Conservation (phyloP, 2,329 filamentous ascomycete genomes). For the Zasmidium citrigriseum region DNA sequence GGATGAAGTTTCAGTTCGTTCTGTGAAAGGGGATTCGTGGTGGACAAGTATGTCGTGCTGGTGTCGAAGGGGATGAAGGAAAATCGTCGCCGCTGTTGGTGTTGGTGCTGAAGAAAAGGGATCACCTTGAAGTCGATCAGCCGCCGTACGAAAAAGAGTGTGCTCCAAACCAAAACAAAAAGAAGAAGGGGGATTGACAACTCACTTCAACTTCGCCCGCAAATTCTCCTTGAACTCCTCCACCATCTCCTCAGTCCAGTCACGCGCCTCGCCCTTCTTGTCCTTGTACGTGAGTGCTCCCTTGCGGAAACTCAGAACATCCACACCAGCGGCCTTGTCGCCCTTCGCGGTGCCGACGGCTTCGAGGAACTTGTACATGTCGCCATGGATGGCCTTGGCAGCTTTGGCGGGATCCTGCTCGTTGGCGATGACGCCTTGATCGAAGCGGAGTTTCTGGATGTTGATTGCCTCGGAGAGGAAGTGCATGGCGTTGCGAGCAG, state of each 20-base stretch:
- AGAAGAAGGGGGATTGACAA: background rate
- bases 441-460: conserved; percentile 32
- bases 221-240: conserved; percentile 30
- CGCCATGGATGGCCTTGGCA: conserved; percentile 37
- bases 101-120: background rate
- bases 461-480: conserved; percentile 34
- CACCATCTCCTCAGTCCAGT: conserved; percentile 25
- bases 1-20: no score
- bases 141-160: no score
- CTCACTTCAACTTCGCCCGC: conserved; percentile 36
- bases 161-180: background rate
- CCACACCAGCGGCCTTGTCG: conserved; percentile 29
- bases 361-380: conserved; percentile 35
- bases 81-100: background rate
- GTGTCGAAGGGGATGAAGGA: background rate
- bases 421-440: conserved; percentile 24
- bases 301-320: conserved; percentile 32
- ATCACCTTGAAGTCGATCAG: conserved; percentile 7
- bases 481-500: conserved; percentile 34
- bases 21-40: background rate
- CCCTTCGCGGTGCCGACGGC: conserved; percentile 24
- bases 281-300: conserved; percentile 32
- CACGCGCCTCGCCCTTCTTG: conserved; percentile 21
- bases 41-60: background rate
- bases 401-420: conserved; percentile 35